Percentiles rank a stretch among this genome's conserved stretches.
Evolutionary conservation across 1,139 yeast genomes (phyloP).

Genomic region (Debaryomycetaceae sp.): DNA sequence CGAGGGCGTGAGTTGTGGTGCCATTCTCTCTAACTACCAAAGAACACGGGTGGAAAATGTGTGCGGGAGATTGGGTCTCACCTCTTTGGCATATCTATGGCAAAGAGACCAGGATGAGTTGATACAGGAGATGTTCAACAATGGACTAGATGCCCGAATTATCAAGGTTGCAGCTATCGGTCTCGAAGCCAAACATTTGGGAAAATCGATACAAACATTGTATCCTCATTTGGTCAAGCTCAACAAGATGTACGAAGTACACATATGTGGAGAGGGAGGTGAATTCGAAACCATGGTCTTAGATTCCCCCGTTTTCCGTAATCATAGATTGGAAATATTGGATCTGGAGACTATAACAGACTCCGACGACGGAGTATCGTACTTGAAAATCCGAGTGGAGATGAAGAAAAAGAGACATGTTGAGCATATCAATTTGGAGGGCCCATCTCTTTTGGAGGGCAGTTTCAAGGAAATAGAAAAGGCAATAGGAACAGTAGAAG

Average conservation of each 20-base stretch:
- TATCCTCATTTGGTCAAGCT: slow-evolving; percentile 57
- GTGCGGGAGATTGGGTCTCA: slow-evolving; percentile 66
- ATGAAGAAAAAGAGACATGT: slow-evolving; percentile 30
- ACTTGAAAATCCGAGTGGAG: slow-evolving; percentile 47
- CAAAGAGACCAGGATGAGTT: slow-evolving; percentile 77
- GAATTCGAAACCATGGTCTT: slow-evolving; percentile 91
- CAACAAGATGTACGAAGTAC: slow-evolving; percentile 71
- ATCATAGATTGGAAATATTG: slow-evolving; percentile 46
- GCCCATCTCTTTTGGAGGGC: slow-evolving; percentile 35
- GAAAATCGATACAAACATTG: slow-evolving; percentile 59
- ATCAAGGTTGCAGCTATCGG: slow-evolving; percentile 95
- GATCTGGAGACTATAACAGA: slow-evolving; percentile 43
- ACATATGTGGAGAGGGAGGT: slow-evolving; percentile 98
- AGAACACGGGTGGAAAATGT: slow-evolving; percentile 91
- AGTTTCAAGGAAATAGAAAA: slow-evolving; percentile 38
- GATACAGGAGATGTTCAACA: slow-evolving; percentile 75
- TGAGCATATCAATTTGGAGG: slow-evolving; percentile 21
- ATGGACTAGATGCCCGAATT: slow-evolving; percentile 75
- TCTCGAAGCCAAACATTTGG: slow-evolving; percentile 60
- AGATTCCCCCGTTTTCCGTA: slow-evolving; percentile 77
- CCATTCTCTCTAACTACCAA: slow-evolving; percentile 89
- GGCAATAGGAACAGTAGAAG: slow-evolving; percentile 12
- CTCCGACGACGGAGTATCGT: slow-evolving; percentile 62
- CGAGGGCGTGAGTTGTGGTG: slow-evolving; percentile 91
- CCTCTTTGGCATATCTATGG: slow-evolving; percentile 80